These are phyloP conservation scores for Gaertneriomyces sp. DNA, from an alignment of 192 early-diverging fungal species.

Conservation along the genomic window DNA sequence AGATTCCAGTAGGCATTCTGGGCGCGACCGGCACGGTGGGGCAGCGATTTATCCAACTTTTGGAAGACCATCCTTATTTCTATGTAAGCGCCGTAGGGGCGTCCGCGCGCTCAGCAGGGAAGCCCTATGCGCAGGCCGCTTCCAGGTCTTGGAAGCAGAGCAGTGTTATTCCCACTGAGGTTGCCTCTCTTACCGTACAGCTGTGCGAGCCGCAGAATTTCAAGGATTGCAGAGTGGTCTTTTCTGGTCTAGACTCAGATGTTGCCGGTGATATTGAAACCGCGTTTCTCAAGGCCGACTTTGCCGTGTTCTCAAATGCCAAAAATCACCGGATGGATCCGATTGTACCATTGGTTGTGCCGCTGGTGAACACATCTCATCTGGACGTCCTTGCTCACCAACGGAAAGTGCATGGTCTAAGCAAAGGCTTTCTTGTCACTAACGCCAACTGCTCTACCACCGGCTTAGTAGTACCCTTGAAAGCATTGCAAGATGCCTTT, in stretches of 20 bases:
- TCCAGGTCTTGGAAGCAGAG: slow-evolving; percentile 81
- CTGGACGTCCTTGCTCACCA: slow-evolving; percentile 78
- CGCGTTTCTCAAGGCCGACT: slow-evolving; percentile 80
- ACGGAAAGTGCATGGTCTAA: slow-evolving; percentile 48
- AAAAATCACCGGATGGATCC: slow-evolving; percentile 93
- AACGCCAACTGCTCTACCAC: slow-evolving; percentile 99
- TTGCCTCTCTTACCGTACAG: slow-evolving; percentile 57
- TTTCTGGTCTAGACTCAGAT: slow-evolving; percentile 91
- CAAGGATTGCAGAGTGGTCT: slow-evolving; percentile 80
- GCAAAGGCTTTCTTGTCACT: slow-evolving; percentile 85
- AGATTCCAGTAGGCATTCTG: slow-evolving; percentile 78
- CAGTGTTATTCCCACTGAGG: slow-evolving; percentile 63
- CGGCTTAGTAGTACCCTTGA: slow-evolving; percentile 88
- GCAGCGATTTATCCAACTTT: slow-evolving; percentile 91
- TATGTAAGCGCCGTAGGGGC: slow-evolving; percentile 86
- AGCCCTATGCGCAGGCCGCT: slow-evolving; percentile 71
- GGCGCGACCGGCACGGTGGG: slow-evolving; percentile 98
- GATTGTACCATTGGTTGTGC: slow-evolving; percentile 88
- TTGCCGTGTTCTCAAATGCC: slow-evolving; percentile 93
- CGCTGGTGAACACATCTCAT: slow-evolving; percentile 86
- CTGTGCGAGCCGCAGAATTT: slow-evolving; percentile 74
- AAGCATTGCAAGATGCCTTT: slow-evolving; percentile 75
- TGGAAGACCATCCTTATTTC: slow-evolving; percentile 83
- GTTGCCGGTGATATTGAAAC: slow-evolving; percentile 94
- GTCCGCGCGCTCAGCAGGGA: slow-evolving; percentile 84